These are phyloP conservation scores for Esteya vermicola DNA, from an alignment of 2,329 filamentous ascomycete genomes.

Conservation along the genomic window DNA sequence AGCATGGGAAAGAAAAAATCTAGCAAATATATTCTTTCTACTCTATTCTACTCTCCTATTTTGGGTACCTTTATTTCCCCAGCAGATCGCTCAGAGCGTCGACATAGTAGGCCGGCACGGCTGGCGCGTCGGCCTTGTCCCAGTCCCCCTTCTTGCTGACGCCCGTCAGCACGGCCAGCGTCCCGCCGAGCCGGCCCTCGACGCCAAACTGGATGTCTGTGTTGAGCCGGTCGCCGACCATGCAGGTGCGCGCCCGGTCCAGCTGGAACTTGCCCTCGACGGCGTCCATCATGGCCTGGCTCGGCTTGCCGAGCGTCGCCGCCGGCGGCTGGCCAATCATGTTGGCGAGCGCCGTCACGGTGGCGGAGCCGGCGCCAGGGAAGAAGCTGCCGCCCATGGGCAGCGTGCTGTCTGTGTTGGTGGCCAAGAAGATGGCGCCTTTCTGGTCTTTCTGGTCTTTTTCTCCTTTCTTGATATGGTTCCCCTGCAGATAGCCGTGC, in stretches of 20 bases:
- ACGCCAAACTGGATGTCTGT: slow-evolving; percentile 95
- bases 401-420: slow-evolving; percentile 83
- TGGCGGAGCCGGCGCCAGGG: slow-evolving; percentile 73
- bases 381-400: slow-evolving; percentile 74
- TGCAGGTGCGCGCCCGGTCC: slow-evolving; percentile 72
- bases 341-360: slow-evolving; percentile 58
- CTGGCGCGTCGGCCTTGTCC: slow-evolving; percentile 50
- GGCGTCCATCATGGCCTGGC: slow-evolving; percentile 98
- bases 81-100: slow-evolving; percentile 68
- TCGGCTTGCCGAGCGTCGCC: slow-evolving; percentile 83
- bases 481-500: slow-evolving; percentile 70
- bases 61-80: background rate
- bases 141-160: slow-evolving; percentile 78
- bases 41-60: background rate
- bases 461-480: too few relatives aligned
- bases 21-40: too few relatives aligned
- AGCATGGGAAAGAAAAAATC: too few relatives aligned
- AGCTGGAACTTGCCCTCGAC: slow-evolving; percentile 93
- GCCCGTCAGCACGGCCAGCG: slow-evolving; percentile 79
- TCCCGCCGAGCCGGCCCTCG: slow-evolving; percentile 80
- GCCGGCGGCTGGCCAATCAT: slow-evolving; percentile 57
- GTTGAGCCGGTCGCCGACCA: slow-evolving; percentile 88
- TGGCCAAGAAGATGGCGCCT: slow-evolving; percentile 73
- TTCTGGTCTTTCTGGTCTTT: slow-evolving; percentile 74
- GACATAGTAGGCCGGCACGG: slow-evolving; percentile 70